Conservation (phyloP, 2,329 filamentous ascomycete species). For the Scolecobasidium constrictum region DNA sequence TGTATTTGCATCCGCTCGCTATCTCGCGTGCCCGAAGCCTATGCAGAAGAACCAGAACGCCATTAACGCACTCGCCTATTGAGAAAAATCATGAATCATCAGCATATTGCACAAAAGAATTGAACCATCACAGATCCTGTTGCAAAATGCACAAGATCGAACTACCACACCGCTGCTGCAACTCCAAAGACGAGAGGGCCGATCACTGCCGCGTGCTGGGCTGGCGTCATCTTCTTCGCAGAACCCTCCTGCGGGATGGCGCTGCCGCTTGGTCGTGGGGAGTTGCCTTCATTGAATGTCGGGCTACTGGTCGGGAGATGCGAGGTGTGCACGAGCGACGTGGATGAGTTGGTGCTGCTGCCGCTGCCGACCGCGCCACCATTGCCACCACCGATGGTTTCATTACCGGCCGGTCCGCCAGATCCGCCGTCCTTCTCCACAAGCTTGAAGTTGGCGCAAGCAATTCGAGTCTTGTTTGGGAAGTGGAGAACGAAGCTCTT, state of each 20-base stretch:
- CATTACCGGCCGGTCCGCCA: not conserved
- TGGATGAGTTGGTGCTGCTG: not conserved
- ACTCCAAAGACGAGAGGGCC: not conserved
- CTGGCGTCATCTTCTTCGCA: not conserved
- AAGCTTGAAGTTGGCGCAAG: conserved; percentile 43
- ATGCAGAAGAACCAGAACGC: conserved; percentile 9
- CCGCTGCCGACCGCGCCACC: not conserved
- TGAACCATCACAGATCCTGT: not conserved
- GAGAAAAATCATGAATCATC: conserved; percentile 2
- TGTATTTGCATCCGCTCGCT: too few relatives aligned
- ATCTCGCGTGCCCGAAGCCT: not conserved
- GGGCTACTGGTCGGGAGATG: not conserved
- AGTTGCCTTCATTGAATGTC: not conserved
- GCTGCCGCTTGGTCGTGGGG: not conserved
- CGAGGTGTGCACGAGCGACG: not conserved
- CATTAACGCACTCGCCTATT: conserved; percentile 7
- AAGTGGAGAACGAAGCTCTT: conserved; percentile 44
- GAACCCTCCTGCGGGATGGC: too few relatives aligned
- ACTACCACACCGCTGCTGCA: not conserved
- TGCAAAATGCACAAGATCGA: not conserved
- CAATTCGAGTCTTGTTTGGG: conserved; percentile 41
- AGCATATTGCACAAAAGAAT: not conserved
- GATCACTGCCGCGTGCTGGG: not conserved
- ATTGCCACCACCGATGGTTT: too few relatives aligned
- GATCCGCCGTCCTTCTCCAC: conserved; percentile 9